Base-by-base conservation (phyloP, 176 grass and related monocot species). In the Hyparrhenia diplandra region DNA sequence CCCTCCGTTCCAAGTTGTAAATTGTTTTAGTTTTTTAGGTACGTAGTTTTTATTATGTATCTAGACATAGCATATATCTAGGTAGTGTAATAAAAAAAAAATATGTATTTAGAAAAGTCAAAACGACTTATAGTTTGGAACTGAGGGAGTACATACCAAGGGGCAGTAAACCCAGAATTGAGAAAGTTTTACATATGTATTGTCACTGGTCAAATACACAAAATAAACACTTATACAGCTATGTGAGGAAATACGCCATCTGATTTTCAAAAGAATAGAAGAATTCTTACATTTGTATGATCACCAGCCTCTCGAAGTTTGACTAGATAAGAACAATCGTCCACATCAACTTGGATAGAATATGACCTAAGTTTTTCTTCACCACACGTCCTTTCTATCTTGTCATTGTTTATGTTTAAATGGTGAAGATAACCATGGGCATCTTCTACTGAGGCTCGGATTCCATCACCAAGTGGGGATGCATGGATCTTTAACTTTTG, bases 261-360 rank as follows among this genome's bases (percentile, higher is more conserved):
- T 63, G 8, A 60, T 79, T 46, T 49, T 12, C 18, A 75, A 80
- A 39, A 62, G 34, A 62, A 30, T 20, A 61, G 10, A 80, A 65
- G 29, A 86, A 62, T 60, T 43, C 95, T 92, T 89, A 94, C 95
- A 87, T 89, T 85, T 84, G 61, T 89, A 61, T 63, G 45, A 67
- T 85, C 64, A 90, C 92, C 92, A 52, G 75, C 74, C 79, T 98
- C 90, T 91, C 76, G 92, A 83, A 98, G 80, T 78, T 88, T 98
- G 61, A 93, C 57, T 74, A 81, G 72, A 87, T 77, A 94, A 78
- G 88, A 92, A 69, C 90, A 91, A 72, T 80, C n/a, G 57, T 86
- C 74, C 46, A 72, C 75, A 49, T 89, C 81, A 68, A 92, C 84
- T 81, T 85, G 74, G 67, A 91, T 74, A 60, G 78, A 86, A 80